Evolutionary conservation across 306 rosid genomes (phyloP).

Genomic region (Nissolia schottii): DNA sequence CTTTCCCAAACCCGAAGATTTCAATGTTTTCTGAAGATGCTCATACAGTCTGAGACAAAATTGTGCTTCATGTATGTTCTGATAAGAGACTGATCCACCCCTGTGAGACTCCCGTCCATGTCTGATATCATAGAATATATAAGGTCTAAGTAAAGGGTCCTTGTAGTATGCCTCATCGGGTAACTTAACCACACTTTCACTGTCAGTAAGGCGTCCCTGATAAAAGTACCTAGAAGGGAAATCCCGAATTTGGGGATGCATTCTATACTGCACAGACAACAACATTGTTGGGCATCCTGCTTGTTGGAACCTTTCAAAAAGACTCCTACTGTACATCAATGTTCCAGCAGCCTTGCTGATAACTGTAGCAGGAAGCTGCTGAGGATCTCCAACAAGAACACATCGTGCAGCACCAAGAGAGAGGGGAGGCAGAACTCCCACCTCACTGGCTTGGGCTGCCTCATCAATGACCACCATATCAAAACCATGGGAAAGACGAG

Average conservation of each 20-base stretch:
- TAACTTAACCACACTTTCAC: conserved; percentile 75
- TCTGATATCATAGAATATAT: conserved; percentile 79
- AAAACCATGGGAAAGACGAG: conserved; percentile 97
- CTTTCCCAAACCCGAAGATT: conserved; percentile 61
- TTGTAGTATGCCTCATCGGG: conserved; percentile 81
- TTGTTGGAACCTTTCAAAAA: conserved; percentile 94
- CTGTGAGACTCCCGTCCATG: conserved; percentile 97
- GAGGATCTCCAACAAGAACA: conserved; percentile 99
- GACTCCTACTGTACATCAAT: conserved; percentile 91
- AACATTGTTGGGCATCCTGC: conserved; percentile 96
- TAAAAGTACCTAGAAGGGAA: conserved; percentile 95
- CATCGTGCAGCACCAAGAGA: conserved; percentile 97
- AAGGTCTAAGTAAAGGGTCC: conserved; percentile 86
- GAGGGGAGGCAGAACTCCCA: conserved; percentile 92
- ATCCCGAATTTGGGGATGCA: conserved; percentile 97
- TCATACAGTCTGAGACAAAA: conserved; percentile 87
- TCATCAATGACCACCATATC: conserved; percentile 99
- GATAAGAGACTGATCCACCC: conserved; percentile 96
- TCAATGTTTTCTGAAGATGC: conserved; percentile 68
- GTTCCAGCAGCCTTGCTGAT: conserved; percentile 99
- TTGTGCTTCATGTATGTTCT: conserved; percentile 88
- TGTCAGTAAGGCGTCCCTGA: conserved; percentile 92
- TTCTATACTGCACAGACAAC: conserved; percentile 92
- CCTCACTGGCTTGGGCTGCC: conserved; percentile 99
- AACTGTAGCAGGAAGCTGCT: conserved; percentile 98